Evolutionary conservation across 768 basidiomycete species (phyloP).

Genomic region (Porphyrellus cyaneotinctus): DNA sequence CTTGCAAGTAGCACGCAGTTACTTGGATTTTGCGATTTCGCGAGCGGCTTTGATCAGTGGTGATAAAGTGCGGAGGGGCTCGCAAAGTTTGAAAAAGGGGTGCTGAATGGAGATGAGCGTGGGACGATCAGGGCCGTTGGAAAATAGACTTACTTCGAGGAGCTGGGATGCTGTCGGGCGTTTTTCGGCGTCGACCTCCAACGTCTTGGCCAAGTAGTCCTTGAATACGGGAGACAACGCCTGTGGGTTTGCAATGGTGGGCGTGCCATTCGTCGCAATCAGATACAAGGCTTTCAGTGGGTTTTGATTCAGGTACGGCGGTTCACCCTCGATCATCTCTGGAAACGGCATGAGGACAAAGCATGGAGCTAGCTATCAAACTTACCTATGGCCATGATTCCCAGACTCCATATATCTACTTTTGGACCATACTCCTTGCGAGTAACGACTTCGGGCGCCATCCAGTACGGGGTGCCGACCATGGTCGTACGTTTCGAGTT

Average conservation of each 20-base stretch:
- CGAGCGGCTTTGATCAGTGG: constrained; percentile 91
- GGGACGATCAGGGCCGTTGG: neutral
- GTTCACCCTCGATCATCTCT: constrained; percentile 99
- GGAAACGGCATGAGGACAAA: constrained; percentile 5
- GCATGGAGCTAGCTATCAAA: constrained; percentile 7
- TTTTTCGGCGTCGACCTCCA: constrained; percentile 95
- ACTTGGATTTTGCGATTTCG: constrained; percentile 70
- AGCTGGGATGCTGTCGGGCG: constrained; percentile 82
- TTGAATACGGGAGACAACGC: constrained; percentile 71
- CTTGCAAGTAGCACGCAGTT: neutral
- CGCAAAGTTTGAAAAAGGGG: constrained; percentile 83
- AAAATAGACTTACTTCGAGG: constrained; percentile 54
- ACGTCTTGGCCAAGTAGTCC: constrained; percentile 81
- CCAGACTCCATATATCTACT: constrained; percentile 96
- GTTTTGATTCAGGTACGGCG: constrained; percentile 94
- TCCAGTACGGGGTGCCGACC: constrained; percentile 99
- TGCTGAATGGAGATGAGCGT: constrained; percentile 45
- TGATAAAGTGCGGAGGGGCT: constrained; percentile 80
- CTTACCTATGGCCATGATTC: constrained; percentile 93
- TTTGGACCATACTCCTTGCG: constrained; percentile 97
- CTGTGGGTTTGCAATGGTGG: constrained; percentile 90
- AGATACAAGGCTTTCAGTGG: constrained; percentile 95
- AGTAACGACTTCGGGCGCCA: constrained; percentile 98
- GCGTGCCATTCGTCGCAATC: constrained; percentile 97
- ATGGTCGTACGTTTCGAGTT: constrained; percentile 94